Evolutionary conservation across 1,284 basidiomycete genomes (phyloP).

Genomic region (Athelia sp.): DNA sequence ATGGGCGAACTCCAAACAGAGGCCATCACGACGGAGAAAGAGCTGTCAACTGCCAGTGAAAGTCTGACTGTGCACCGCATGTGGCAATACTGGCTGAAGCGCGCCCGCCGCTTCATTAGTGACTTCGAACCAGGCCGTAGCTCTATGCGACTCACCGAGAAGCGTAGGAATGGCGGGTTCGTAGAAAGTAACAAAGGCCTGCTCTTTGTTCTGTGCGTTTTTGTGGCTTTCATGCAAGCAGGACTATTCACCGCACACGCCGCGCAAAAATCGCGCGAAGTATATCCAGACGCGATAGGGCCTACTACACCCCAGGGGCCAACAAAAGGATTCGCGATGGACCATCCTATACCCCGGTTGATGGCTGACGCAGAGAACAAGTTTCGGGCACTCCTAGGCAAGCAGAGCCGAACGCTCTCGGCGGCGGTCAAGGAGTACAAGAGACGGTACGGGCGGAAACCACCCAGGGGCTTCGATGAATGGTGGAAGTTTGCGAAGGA

Average conservation of each 20-base stretch:
- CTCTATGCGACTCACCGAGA: constrained; percentile 17
- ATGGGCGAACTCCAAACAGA: too few relatives aligned
- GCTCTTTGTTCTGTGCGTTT: constrained; percentile 42
- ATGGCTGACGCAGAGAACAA: constrained; percentile 74
- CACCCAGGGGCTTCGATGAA: constrained; percentile 83
- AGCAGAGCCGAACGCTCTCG: constrained; percentile 73
- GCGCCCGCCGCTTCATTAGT: neutral
- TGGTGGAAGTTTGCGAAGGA: constrained; percentile 84
- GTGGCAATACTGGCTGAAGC: too few relatives aligned
- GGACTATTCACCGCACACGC: constrained; percentile 44
- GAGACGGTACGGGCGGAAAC: constrained; percentile 69
- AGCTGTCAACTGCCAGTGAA: too few relatives aligned
- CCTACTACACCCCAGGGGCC: neutral
- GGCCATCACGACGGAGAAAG: too few relatives aligned
- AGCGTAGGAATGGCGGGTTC: constrained; percentile 23
- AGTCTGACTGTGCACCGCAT: too few relatives aligned
- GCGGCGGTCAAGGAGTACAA: constrained; percentile 79
- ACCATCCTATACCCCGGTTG: constrained; percentile 79
- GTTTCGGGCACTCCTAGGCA: constrained; percentile 60
- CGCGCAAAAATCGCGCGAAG: constrained; percentile 9
- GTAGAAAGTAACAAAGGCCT: constrained; percentile 26
- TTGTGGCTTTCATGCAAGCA: constrained; percentile 51
- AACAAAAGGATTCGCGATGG: constrained; percentile 9
- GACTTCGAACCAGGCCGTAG: neutral
- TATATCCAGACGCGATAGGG: neutral